Percentiles rank a stretch among this genome's conserved stretches.
phyloP scores from a whole-genome alignment of 2,329 filamentous ascomycete species.

The Epichloe coenophiala region DNA sequence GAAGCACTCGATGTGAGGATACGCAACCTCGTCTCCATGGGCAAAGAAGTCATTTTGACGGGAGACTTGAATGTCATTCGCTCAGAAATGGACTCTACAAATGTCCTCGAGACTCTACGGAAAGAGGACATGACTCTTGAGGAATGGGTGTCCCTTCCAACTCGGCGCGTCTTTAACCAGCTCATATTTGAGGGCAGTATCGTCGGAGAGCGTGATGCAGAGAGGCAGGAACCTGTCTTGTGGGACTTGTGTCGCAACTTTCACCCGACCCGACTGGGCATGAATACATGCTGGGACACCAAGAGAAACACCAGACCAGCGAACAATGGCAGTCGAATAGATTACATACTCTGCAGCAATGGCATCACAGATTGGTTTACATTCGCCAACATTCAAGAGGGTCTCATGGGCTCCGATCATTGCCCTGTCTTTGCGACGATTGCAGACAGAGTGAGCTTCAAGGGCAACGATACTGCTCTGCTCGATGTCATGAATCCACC shows the following conservation, averaged over 20 bases:
- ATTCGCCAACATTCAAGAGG: conserved; percentile 80
- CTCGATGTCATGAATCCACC: conserved; percentile 66
- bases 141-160: conserved; percentile 59
- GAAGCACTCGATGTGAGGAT: conserved; percentile 69
- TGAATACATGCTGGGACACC: conserved; percentile 98
- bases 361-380: conserved; percentile 69
- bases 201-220: conserved; percentile 50
- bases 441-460: conserved; percentile 44
- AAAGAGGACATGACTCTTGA: conserved; percentile 56
- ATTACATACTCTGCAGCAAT: conserved; percentile 78
- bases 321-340: conserved; percentile 85
- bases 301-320: conserved; percentile 90
- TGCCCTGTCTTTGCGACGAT: conserved; percentile 80
- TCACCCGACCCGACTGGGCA: conserved; percentile 65
- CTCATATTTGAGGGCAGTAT: conserved; percentile 64
- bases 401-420: conserved; percentile 88
- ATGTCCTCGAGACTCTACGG: conserved; percentile 54
- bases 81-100: conserved; percentile 62
- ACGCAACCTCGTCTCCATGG: conserved; percentile 65
- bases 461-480: conserved; percentile 38
- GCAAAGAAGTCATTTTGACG: conserved; percentile 73
- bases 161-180: conserved; percentile 72
- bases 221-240: conserved; percentile 56
- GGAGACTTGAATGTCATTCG: conserved; percentile 78
- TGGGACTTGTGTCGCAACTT: conserved; percentile 77